A percentile compares a stretch with the other conserved stretches of the same genome.
These are phyloP conservation scores for Ascochyta lentis DNA, from an alignment of 2,329 filamentous ascomycete genomes.

Conservation along the genomic window DNA sequence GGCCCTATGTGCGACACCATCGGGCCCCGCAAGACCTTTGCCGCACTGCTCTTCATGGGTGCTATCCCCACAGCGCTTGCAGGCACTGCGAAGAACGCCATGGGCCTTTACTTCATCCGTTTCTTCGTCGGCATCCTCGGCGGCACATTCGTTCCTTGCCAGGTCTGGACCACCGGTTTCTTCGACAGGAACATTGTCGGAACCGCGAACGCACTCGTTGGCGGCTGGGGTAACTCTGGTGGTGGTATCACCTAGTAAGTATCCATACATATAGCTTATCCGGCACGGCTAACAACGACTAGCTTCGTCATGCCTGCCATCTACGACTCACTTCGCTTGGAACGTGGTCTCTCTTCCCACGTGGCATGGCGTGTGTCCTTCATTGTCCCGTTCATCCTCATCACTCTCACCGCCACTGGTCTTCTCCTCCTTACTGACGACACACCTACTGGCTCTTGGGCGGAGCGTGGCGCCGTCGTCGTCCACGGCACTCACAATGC, in stretches of 20 bases:
- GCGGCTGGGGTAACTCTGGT: constrained; percentile 84
- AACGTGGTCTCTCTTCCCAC: constrained; percentile 66
- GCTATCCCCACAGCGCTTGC: constrained; percentile 83
- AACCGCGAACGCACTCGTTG: constrained; percentile 84
- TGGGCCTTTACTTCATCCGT: constrained; percentile 72
- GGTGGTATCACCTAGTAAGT: constrained; percentile 81
- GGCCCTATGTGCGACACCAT: constrained; percentile 87
- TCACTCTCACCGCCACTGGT: constrained; percentile 68
- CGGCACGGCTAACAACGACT: constrained; percentile 15
- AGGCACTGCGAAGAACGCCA: constrained; percentile 72
- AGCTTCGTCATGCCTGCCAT: constrained; percentile 88
- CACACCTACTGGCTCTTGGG: constrained; percentile 83
- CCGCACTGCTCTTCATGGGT: constrained; percentile 76
- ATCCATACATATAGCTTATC: background rate
- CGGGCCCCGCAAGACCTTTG: constrained; percentile 81
- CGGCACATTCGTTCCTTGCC: constrained; percentile 81
- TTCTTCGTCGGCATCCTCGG: constrained; percentile 85
- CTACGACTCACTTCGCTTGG: constrained; percentile 74
- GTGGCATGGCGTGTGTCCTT: constrained; percentile 86
- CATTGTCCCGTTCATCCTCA: constrained; percentile 80
- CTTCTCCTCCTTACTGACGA: constrained; percentile 80
- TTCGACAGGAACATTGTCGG: constrained; percentile 93
- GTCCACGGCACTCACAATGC: constrained; percentile 56
- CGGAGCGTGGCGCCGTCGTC: constrained; percentile 68
- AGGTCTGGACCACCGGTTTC: constrained; percentile 92